Base-by-base conservation (phyloP, 306 rosid species). In the Cucurbita moschata region DNA sequence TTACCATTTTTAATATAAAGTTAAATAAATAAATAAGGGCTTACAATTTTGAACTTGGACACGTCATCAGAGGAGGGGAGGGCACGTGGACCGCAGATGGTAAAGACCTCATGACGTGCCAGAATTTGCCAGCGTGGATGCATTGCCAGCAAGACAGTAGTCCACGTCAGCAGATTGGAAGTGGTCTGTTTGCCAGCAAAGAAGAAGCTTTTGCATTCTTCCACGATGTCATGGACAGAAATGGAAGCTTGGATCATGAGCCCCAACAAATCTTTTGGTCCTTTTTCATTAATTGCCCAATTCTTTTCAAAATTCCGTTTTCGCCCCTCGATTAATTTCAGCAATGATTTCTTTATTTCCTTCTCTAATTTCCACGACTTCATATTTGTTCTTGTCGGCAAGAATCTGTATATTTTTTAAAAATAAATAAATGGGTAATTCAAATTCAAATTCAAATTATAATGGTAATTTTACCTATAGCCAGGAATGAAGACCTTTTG, bases 121-220 rank as follows among this genome's bases (percentile, higher is more conserved):
- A 23, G 82, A n/a, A 74, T 76, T 81, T 95, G 99, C 99, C 99
- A 95, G 0, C 82, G 90, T 57, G 97, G 97, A 85, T 95, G 99
- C 96, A 91, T 95, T 11, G 99, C 97, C 6, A 95, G 85, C 42
- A 95, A 91, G 72, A 89, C 85, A 76, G 96, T 95, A 19, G 99
- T 82, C 99, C 99, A 95, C 84, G 99, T 95, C 89, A 95, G 86
- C 93, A 95, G 67, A 77, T 91, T 95, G n/a, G 99, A 91, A 43
- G 99, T 95, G 79, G 99, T 95, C 70, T 95, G 97, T 80, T 89
- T 95, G 55, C 99, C 99, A 16, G 99, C 99, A 81, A 95, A 95
- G 96, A 95, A 95, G 66, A 95, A 95, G 78, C 87, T 87, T 88
- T 95, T 95, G 84, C 99, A 95, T 75, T 95, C 99, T 81, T 87